These are phyloP conservation scores for Fraxinus angustifolia DNA, from an alignment of 305 asterid genomes.

Conservation along the genomic window DNA sequence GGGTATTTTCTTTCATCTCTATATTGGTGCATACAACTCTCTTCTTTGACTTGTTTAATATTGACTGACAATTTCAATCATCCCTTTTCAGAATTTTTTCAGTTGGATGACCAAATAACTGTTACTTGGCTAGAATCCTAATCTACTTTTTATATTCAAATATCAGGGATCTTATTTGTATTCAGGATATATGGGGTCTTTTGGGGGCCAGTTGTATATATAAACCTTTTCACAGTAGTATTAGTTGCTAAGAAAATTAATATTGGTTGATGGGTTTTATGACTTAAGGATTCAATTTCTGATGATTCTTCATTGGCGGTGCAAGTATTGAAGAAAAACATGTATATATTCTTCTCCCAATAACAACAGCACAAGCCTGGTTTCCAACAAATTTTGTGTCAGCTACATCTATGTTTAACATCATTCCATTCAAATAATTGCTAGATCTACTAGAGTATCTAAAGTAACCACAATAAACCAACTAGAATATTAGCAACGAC, in stretches of 20 bases:
- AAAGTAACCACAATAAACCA: not conserved
- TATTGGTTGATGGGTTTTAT: not conserved
- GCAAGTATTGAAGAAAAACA: not conserved
- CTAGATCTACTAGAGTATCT: not conserved
- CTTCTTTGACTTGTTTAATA: not conserved
- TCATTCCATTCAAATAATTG: not conserved
- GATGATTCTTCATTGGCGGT: not conserved
- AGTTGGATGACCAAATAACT: not conserved
- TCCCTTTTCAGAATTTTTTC: not conserved
- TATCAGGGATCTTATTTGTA: not conserved
- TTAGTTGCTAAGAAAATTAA: not conserved
- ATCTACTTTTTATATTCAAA: not conserved
- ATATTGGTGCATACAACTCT: not conserved
- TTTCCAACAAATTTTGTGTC: not conserved
- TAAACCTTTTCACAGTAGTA: not conserved
- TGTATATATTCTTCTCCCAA: not conserved
- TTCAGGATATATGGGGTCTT: not conserved
- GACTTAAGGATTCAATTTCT: not conserved
- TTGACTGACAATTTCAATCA: not conserved
- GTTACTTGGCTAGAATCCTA: not conserved
- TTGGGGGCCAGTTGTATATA: not conserved
- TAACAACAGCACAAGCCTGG: not conserved
- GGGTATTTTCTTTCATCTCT: conserved; percentile 46
- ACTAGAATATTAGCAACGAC: not conserved
- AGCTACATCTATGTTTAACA: not conserved